Base-by-base conservation (phyloP, 1,284 basidiomycete genomes). In the Leccinum angustisporum region DNA sequence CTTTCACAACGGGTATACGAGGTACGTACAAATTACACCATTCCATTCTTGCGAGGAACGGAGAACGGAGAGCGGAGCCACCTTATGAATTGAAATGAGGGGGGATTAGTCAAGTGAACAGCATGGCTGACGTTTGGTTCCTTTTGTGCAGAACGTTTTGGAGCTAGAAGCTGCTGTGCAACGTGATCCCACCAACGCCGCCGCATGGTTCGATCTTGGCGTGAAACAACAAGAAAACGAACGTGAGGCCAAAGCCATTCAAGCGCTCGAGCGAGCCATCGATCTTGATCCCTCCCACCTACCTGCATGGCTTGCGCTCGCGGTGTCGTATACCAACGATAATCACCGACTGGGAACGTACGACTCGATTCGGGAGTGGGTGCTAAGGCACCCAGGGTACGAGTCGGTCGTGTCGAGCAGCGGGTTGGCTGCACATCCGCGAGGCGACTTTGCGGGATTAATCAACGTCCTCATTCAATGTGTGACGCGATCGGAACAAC, bases 181-280 rank as follows among this genome's bases (percentile, higher is more conserved):
- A 72, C 83, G 83, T 50, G 84, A 95, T 67, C 88, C 91, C 43
- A 79, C 75, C 1, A 85, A 92, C 65, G 88, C 92, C 0, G 70
- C 77, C 40, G 90, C 90, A 7, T 99, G 97, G 97, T 95, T 87
- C 71, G 86, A 91, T 62, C 87, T 99, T 53, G 97, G 97, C 30
- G 88, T 99, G 54, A 97, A 95, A 77, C 97, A 99, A 74, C 97
- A 99, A 77, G 97, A 98, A 77, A 98, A 97, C 75, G 97, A 99
- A 76, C 88, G 96, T 25, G 97, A 99, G 77, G 83, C 86, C 25
- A 90, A 94, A 69, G 97, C 97, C 5, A 86, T 99, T 57, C 83
- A 89, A 54, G 97, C 97, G 1, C 83, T 99, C 27, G 82, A 85
- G 48, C 89, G 89, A 63, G 91, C 95, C 2, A 80, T 95, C 54